A percentile compares a stretch with the other conserved stretches of the same genome.
Evolutionary conservation across 306 rosid species (phyloP).

Genomic region (Prunus campanulata): DNA sequence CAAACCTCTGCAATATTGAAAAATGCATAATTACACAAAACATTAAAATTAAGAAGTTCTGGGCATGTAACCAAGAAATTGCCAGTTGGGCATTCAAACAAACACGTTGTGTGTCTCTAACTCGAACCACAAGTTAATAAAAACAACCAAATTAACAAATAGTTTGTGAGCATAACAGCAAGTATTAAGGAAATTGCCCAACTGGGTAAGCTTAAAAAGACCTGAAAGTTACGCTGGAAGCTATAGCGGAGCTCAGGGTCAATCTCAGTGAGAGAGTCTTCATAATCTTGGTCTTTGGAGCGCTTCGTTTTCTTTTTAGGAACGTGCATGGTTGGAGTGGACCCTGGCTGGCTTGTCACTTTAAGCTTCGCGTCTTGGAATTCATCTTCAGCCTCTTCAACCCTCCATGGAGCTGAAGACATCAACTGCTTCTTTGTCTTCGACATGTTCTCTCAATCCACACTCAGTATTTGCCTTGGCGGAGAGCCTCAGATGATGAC

Average conservation of each 20-base stretch:
- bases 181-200: not conserved
- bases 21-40: not conserved
- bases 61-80: not conserved
- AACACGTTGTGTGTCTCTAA: not conserved
- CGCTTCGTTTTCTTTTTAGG: slow-evolving; percentile 60
- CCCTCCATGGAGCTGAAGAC: slow-evolving; percentile 98
- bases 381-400: slow-evolving; percentile 40
- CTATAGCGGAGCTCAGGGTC: slow-evolving; percentile 96
- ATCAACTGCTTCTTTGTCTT: slow-evolving; percentile 62
- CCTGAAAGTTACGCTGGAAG: slow-evolving; percentile 94
- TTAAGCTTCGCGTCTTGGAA: slow-evolving; percentile 70
- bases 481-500: not conserved
- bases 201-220: slow-evolving; percentile 9
- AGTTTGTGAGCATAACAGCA: not conserved
- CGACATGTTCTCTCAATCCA: slow-evolving; percentile 19
- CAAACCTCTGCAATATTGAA: not conserved
- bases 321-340: slow-evolving; percentile 69
- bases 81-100: not conserved
- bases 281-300: slow-evolving; percentile 30
- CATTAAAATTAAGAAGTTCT: not conserved
- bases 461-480: not conserved
- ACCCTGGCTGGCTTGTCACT: slow-evolving; percentile 63
- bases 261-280: slow-evolving; percentile 58
- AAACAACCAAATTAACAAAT: not conserved
- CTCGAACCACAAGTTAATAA: not conserved